A percentile compares a stretch with the other conserved stretches of the same genome.
Evolutionary conservation across 352 stramenopile genomes (phyloP).

Genomic region (Hyaloperonospora arabidopsidis): DNA sequence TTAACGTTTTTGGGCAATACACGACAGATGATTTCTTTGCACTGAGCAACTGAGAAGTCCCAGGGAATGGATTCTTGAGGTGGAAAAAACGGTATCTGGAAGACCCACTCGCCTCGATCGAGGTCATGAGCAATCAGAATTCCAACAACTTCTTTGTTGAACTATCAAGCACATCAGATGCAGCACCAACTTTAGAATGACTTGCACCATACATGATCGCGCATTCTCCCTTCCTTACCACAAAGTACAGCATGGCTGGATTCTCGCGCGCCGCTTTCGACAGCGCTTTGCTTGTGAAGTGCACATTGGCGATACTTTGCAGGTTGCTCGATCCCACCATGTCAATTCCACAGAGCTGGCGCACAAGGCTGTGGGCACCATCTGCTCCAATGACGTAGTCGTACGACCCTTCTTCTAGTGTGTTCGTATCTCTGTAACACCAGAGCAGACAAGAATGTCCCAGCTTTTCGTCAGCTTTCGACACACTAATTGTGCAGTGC

Average conservation of each 20-base stretch:
- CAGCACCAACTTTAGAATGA: not conserved
- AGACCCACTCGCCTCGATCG: conserved; percentile 82
- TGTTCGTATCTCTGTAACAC: conserved; percentile 30
- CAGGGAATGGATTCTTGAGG: conserved; percentile 59
- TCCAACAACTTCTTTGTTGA: conserved; percentile 80
- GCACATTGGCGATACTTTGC: conserved; percentile 91
- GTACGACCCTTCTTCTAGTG: conserved; percentile 36
- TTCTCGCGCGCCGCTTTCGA: conserved; percentile 48
- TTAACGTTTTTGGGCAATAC: conserved; percentile 30
- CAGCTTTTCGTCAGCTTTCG: conserved; percentile 3
- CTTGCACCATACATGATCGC: not conserved
- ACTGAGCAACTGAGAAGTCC: conserved; percentile 58
- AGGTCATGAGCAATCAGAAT: conserved; percentile 91
- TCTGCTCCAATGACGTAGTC: conserved; percentile 88
- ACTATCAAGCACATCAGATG: conserved; percentile 25
- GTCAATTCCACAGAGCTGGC: conserved; percentile 56
- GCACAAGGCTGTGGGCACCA: conserved; percentile 82
- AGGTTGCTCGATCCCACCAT: conserved; percentile 70
- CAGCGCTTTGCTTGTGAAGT: conserved; percentile 84
- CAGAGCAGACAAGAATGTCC: not conserved
- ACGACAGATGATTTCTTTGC: conserved; percentile 43
- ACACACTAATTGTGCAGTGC: not conserved
- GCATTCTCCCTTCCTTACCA: conserved; percentile 33
- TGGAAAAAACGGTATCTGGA: conserved; percentile 90
- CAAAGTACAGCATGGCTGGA: conserved; percentile 92